These are phyloP conservation scores for Ogataea sp. DNA, from an alignment of 805 yeast species.

Conservation along the genomic window DNA sequence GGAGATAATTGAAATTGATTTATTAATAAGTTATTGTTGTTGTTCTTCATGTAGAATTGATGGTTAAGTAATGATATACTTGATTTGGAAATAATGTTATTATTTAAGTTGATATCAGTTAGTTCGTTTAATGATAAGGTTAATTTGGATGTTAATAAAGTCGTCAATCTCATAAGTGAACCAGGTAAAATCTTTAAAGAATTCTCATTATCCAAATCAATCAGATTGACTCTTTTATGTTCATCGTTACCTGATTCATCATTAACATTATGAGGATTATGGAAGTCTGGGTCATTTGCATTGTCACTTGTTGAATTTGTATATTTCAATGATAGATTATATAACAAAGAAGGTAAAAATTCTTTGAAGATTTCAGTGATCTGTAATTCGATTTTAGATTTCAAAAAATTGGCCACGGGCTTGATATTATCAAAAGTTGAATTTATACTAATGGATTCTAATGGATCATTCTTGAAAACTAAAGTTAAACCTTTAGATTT, in stretches of 20 bases:
- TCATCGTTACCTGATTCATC: no score
- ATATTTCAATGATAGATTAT: slow-evolving; percentile 65
- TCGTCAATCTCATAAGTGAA: slow-evolving; percentile 56
- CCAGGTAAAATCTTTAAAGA: slow-evolving; percentile 56
- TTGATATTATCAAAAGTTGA: slow-evolving; percentile 84
- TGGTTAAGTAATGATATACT: background rate
- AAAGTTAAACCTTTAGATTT: slow-evolving; percentile 77
- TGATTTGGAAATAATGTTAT: background rate
- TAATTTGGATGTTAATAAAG: slow-evolving; percentile 67
- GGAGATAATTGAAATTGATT: no score
- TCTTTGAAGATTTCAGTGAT: slow-evolving; percentile 76
- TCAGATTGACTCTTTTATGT: background rate
- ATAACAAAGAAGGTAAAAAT: slow-evolving; percentile 72
- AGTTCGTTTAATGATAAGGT: slow-evolving; percentile 58
- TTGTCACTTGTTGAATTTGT: slow-evolving; percentile 29
- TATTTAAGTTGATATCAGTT: background rate
- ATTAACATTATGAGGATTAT: no score
- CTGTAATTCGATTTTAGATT: slow-evolving; percentile 74
- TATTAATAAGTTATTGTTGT: background rate
- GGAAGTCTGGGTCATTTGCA: slow-evolving; percentile 12
- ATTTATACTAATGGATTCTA: slow-evolving; percentile 72
- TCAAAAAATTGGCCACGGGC: slow-evolving; percentile 76
- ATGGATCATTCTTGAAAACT: slow-evolving; percentile 84
- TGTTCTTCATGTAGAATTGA: no score
- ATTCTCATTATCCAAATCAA: slow-evolving; percentile 43